Evolutionary conservation across 1,284 basidiomycete species (phyloP).

Genomic region (Apiotrichum sp.): DNA sequence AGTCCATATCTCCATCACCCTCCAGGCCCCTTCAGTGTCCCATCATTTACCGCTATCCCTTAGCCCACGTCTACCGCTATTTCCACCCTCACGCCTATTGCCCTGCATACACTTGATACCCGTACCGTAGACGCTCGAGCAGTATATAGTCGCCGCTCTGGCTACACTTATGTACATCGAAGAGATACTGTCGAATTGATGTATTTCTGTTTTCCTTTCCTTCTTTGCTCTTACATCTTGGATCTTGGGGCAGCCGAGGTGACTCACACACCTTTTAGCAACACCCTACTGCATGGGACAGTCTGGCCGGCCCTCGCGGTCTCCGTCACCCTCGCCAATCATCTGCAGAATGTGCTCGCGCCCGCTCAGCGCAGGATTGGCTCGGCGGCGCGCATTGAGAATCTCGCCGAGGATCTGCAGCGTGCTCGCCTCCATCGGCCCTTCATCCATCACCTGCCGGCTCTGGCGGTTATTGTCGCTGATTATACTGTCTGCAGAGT

Average conservation of each 20-base stretch:
- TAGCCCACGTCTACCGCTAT: too few relatives aligned
- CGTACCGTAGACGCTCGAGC: too few relatives aligned
- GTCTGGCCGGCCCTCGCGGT: background rate
- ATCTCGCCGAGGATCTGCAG: slow-evolving; percentile 10
- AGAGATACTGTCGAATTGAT: background rate
- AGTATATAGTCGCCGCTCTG: too few relatives aligned
- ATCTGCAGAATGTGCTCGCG: background rate
- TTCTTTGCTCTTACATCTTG: too few relatives aligned
- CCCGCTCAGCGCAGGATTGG: background rate
- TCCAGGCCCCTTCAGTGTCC: too few relatives aligned
- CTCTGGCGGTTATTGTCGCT: slow-evolving; percentile 4
- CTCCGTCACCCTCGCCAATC: background rate
- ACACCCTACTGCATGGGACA: background rate
- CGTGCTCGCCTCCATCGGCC: slow-evolving; percentile 4
- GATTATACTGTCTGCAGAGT: slow-evolving; percentile 7
- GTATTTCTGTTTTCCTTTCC: too few relatives aligned
- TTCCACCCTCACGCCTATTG: too few relatives aligned
- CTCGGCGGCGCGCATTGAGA: background rate
- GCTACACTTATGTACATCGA: background rate
- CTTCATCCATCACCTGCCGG: background rate
- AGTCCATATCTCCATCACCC: too few relatives aligned
- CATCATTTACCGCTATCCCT: too few relatives aligned
- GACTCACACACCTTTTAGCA: too few relatives aligned
- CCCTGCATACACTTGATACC: too few relatives aligned
- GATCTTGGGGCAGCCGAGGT: too few relatives aligned